Evolutionary conservation across 768 basidiomycete genomes (phyloP).

Genomic region (Pulveroboletus ravenelii): DNA sequence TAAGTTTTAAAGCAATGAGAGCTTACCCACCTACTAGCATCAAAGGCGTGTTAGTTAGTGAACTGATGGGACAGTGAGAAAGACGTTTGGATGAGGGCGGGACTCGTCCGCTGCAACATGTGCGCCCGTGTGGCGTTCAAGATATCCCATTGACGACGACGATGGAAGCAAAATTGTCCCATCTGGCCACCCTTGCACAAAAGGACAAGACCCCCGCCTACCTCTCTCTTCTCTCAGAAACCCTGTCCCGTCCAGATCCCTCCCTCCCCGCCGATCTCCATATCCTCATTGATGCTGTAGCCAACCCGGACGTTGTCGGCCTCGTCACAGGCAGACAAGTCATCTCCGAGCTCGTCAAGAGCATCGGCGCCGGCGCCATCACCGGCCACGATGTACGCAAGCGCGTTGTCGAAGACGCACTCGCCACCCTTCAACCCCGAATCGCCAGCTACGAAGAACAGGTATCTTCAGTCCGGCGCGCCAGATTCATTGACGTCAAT

Average conservation of each 20-base stretch:
- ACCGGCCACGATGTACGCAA: conserved; percentile 56
- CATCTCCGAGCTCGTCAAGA: conserved; percentile 76
- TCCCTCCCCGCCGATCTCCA: conserved; percentile 55
- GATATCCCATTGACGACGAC: neutral
- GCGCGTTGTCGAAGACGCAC: conserved; percentile 69
- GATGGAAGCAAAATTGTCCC: conserved; percentile 67
- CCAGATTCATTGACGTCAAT: conserved; percentile 7
- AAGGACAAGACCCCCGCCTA: conserved; percentile 83
- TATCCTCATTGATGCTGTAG: conserved; percentile 70
- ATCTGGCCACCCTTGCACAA: conserved; percentile 61
- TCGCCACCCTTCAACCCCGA: conserved; percentile 66
- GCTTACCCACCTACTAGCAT: neutral
- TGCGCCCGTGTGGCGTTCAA: neutral
- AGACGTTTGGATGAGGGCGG: neutral
- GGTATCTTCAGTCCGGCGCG: conserved; percentile 42
- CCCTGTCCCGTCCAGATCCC: conserved; percentile 50
- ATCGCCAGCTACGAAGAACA: conserved; percentile 95
- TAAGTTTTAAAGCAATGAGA: conserved; percentile 5
- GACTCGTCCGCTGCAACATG: neutral
- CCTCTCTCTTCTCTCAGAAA: conserved; percentile 60
- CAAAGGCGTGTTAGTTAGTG: neutral
- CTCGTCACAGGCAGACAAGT: conserved; percentile 88
- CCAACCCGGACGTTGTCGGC: conserved; percentile 76
- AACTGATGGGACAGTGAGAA: neutral
- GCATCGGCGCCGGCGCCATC: conserved; percentile 53